Evolutionary conservation across 1,284 basidiomycete genomes (phyloP), one percentile per base, ranked within the genome.

Genomic region (Rhodotorula sp.): DNA sequence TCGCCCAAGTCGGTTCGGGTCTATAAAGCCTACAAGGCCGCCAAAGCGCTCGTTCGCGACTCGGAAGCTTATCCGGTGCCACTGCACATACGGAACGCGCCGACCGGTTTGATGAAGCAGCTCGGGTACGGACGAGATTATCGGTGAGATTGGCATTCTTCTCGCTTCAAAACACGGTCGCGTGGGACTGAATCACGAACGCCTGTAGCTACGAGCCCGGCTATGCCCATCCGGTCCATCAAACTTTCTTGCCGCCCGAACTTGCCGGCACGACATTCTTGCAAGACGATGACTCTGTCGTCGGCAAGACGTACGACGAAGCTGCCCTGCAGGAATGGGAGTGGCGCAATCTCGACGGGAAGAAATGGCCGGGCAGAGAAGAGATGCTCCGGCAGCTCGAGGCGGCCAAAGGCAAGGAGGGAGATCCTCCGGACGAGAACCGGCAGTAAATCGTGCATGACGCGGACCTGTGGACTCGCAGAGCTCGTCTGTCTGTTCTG

Each of bases 1-100:
- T 87, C 89, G 1, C 88, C 88, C 0, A 95, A 95, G 80, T 90
- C 88, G 38, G 93, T 91, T 0, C 85, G 93, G 38, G 81, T 89
- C 2, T 92, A 92, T 77, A 87, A 87, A 64, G 92, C 87, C 0
- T 93, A 92, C 80, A 86, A 86, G n/a, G 83, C 85, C 28, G 69
- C 70, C 15, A 77, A 76, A 52, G 48, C 69, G 2, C 69, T 80
- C 52, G 74, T 77, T 26, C 64, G 67, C 26, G 45, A 66, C 18
- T 57, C 60, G 38, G 71, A 83, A 79, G 90, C 90, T 3, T 89
- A 88, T 78, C 85, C 81, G 50, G 86, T 95, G 0, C 93, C 93
- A 0, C 77, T 92, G 68, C 85, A 87, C 67, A 85, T 95, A 73
- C 85, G 93, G n/a, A 95, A 95, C 79, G 92, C 92, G 2, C 92